These are phyloP conservation scores for Penicillium verhagenii DNA, from an alignment of 495 filamentous ascomycete species.

Conservation along the genomic window DNA sequence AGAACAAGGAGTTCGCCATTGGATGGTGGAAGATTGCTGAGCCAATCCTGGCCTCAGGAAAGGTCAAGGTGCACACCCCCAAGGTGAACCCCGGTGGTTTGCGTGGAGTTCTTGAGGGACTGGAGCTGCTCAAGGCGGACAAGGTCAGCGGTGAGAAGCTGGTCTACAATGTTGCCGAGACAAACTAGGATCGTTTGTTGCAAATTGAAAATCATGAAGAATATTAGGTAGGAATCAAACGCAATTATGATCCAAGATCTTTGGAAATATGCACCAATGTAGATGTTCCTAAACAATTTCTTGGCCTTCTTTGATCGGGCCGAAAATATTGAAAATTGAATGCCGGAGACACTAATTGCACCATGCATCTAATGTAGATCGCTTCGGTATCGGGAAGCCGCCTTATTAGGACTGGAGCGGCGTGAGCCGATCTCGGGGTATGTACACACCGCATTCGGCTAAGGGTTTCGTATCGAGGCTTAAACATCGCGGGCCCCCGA, in stretches of 20 bases:
- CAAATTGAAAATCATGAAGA: no score
- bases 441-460: no score
- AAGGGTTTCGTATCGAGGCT: background rate
- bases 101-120: slow-evolving; percentile 49
- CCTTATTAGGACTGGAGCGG: no score
- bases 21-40: background rate
- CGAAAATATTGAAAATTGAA: no score
- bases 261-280: no score
- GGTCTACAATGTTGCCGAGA: slow-evolving; percentile 44
- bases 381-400: background rate
- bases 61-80: slow-evolving; percentile 50
- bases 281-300: no score
- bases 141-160: slow-evolving; percentile 59
- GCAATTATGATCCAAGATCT: no score
- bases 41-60: slow-evolving; percentile 5
- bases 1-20: slow-evolving; percentile 22
- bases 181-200: background rate
- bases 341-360: no score
- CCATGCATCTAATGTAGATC: background rate
- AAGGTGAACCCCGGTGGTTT: slow-evolving; percentile 45
- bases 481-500: background rate
- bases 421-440: background rate
- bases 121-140: slow-evolving; percentile 48
- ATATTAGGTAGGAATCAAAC: no score
- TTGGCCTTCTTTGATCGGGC: no score